Conservation (phyloP, 2,329 filamentous ascomycete species). For the Hymenoscyphus repandus region DNA sequence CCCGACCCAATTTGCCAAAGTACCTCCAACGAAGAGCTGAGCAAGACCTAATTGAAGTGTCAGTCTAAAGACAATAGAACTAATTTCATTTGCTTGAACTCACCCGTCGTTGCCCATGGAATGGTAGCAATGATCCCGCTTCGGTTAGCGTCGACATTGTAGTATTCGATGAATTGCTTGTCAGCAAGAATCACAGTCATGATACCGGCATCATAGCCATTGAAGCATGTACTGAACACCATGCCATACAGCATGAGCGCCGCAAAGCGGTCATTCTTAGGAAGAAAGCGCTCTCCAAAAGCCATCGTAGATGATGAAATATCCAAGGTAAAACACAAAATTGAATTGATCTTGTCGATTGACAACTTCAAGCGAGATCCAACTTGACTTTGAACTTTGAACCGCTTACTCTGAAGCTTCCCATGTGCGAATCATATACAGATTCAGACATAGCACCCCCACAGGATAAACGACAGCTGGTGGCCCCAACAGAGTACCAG, state of each 20-base stretch:
- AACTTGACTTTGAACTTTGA: no score
- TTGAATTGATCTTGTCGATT: background rate
- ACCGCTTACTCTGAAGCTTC: no score
- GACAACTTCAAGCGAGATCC: background rate
- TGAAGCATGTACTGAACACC: constrained; percentile 37
- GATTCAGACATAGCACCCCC: no score
- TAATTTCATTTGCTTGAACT: no score
- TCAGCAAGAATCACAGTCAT: constrained; percentile 41
- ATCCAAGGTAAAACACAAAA: background rate
- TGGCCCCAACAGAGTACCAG: no score
- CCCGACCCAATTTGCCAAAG: constrained; percentile 34
- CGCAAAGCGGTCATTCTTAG: constrained; percentile 36
- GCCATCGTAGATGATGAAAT: constrained; percentile 23
- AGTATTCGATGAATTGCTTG: constrained; percentile 37
- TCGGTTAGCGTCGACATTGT: constrained; percentile 32
- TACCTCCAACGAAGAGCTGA: constrained; percentile 36
- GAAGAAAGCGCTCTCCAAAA: constrained; percentile 33
- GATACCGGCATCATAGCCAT: constrained; percentile 38
- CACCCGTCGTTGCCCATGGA: constrained; percentile 38
- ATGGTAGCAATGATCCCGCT: constrained; percentile 37
- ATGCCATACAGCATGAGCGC: constrained; percentile 34
- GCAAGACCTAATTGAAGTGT: constrained; percentile 35
- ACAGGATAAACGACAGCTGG: no score
- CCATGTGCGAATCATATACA: no score
- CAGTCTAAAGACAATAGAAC: no score